Base-by-base conservation (phyloP, 169 alveolate species). In the Eimeria falciformis region DNA sequence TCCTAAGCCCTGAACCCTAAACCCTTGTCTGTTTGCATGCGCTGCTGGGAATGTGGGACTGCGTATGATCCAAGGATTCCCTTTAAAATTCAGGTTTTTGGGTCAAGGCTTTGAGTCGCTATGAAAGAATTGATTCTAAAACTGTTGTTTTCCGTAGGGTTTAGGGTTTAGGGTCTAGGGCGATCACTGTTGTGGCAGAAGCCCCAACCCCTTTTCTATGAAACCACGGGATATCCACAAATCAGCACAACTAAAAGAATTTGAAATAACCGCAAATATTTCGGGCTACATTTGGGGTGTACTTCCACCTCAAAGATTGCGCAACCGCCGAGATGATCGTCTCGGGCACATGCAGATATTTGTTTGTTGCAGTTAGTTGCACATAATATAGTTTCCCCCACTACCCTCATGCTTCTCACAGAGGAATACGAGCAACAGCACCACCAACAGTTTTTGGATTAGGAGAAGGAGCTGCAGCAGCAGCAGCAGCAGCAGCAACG, bases 401-500 rank as follows among this genome's bases (percentile, higher is more conserved):
- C 40, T 33, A 0, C 40, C 40, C 40, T 33, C 40, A 33, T 33
- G 40, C 40, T 33, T 33, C 2, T 2, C 2, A 33, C 40, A 33
- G 40, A 33, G 40, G 40, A 33, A 3, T 12, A 23, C n/a, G 21
- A 66, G 45, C 78, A 66, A 40, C 62, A 73, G 84, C 58, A 40
- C 12, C 25, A 40, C 25, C 55, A n/a, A 27, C 81, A 27, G 62
- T 56, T 37, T 14, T 62, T 37, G 84, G 62, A 45, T 25, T 56
- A 73, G 84, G 62, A 73, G 84, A 53, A 73, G 58, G 62, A 45
- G 17, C 84, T 5, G 58, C 84, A 73, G 84, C 84, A 37, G 84
- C 84, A 37, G 62, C 84, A 45, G 29, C 84, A 73, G 84, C 84
- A 73, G 58, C 84, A 43, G 58, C 84, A 73, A 40, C 84, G 33